phyloP scores from a whole-genome alignment of 2,329 filamentous ascomycete species.

The Dothistroma septosporum region DNA sequence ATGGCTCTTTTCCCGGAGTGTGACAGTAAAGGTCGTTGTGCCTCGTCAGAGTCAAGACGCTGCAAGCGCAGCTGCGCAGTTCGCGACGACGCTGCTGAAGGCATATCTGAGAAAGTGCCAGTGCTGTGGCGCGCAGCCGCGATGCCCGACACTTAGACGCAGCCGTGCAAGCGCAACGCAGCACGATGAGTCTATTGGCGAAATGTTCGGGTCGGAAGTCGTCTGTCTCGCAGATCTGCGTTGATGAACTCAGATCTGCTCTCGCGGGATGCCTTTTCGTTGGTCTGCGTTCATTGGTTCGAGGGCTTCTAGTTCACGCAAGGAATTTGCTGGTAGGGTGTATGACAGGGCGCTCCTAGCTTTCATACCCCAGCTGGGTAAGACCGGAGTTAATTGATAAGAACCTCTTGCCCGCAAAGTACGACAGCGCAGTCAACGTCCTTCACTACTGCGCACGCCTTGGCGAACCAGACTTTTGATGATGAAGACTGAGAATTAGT shows the following conservation, averaged over 20 bases:
- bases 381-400: not conserved
- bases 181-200: not conserved
- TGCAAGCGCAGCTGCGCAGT: conserved; percentile 4
- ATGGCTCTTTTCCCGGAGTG: not conserved
- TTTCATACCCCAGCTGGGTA: not conserved
- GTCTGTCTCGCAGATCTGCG: not conserved
- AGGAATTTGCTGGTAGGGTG: not conserved
- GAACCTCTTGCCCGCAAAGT: not conserved
- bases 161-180: not conserved
- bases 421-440: not conserved
- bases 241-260: not conserved
- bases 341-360: not conserved
- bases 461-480: not conserved
- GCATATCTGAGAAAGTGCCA: not conserved
- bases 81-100: conserved; percentile 1
- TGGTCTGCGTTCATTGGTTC: not conserved
- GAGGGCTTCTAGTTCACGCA: not conserved
- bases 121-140: not conserved
- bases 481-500: not conserved
- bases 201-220: not conserved
- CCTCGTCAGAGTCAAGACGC: conserved; percentile 7
- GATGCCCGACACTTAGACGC: not conserved
- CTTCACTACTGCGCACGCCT: not conserved
- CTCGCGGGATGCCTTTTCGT: not conserved
- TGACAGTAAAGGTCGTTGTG: conserved; percentile 5